Evolutionary conservation across 2,329 filamentous ascomycete species (phyloP).

Genomic region (Cordyceps cicadae): DNA sequence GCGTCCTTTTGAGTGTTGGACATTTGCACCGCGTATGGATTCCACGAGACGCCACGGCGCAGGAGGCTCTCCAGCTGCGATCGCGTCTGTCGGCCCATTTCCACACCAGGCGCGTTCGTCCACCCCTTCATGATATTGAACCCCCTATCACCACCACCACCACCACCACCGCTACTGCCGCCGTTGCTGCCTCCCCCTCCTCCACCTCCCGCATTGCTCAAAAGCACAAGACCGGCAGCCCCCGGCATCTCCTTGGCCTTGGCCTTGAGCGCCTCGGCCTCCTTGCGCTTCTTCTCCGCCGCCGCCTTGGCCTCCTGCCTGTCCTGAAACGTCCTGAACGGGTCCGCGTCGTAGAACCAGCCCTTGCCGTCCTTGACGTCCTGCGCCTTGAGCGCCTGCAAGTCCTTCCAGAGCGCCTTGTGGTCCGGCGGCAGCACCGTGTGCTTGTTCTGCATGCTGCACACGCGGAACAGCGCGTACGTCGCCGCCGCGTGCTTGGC

Average conservation of each 20-base stretch:
- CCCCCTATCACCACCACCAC: conserved; percentile 21
- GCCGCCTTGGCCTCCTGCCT: conserved; percentile 68
- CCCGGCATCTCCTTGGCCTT: conserved; percentile 58
- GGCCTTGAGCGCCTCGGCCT: conserved; percentile 58
- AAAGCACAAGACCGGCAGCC: conserved; percentile 46
- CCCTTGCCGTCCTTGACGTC: conserved; percentile 68
- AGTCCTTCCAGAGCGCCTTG: conserved; percentile 85
- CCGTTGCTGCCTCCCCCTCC: background rate
- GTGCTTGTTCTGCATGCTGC: conserved; percentile 92
- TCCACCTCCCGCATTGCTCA: conserved; percentile 33
- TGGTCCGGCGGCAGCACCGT: conserved; percentile 90
- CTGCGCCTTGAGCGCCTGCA: conserved; percentile 70
- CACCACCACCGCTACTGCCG: conserved; percentile 10
- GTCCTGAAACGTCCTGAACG: conserved; percentile 74
- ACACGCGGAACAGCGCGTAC: conserved; percentile 83
- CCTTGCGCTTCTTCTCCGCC: conserved; percentile 71
- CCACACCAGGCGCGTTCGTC: conserved; percentile 79
- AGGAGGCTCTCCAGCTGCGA: conserved; percentile 72
- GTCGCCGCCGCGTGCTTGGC: conserved; percentile 89
- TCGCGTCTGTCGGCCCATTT: conserved; percentile 79
- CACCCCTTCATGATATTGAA: conserved; percentile 60
- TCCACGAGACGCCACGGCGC: conserved; percentile 75
- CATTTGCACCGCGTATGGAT: conserved; percentile 66
- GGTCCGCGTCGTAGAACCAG: conserved; percentile 95
- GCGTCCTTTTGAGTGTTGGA: conserved; percentile 43